Evolutionary conservation across 345 rosid species (phyloP), one percentile per base, ranked within the genome.

Genomic region (Sapria himalayana): DNA sequence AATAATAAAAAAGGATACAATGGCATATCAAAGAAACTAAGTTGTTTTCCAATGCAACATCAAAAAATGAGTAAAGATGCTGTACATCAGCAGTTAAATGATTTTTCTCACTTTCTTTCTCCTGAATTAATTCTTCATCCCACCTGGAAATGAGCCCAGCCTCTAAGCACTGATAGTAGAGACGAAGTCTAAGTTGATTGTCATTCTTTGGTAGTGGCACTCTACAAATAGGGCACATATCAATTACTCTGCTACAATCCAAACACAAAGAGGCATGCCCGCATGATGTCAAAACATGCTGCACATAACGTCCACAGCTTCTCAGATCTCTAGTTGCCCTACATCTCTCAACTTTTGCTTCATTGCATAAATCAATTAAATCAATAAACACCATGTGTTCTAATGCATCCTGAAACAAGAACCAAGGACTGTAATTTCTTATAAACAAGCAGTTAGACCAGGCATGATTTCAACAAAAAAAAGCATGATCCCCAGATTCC

Each of bases 311-410:
- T 19, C 81, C 95, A 29, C 99, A 84, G 51, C 93, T 75, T 41
- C 86, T 57, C 66, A 84, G 63, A 65, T 91, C 92, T 52, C 99
- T 80, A 46, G 89, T 63, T n/a, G 95, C 99, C 23, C 99, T 66
- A 37, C 99, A 91, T 1, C 47, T 61, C 67, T 91, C 99, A 34
- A 70, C 59, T 58, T 84, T 91, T 0, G 86, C 99, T 61, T 91
- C 95, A 22, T 69, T 70, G 48, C 81, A 62, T 52, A 89, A 52
- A 39, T 84, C 92, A 29, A 63, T 63, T 49, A 77, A 76, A 48
- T 80, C 84, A 13, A 73, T 54, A 36, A 70, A 72, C 21, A 95
- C 91, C 52, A 89, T 59, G 60, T 70, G 81, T 54, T 56, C 78
- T 60, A 84, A 55, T 25, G 99, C 95, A 44, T 84, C 92, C 99